Evolutionary conservation across 2,329 filamentous ascomycete genomes (phyloP), one percentile per base, ranked within the genome.

Genomic region (Clathrospora elynae): DNA sequence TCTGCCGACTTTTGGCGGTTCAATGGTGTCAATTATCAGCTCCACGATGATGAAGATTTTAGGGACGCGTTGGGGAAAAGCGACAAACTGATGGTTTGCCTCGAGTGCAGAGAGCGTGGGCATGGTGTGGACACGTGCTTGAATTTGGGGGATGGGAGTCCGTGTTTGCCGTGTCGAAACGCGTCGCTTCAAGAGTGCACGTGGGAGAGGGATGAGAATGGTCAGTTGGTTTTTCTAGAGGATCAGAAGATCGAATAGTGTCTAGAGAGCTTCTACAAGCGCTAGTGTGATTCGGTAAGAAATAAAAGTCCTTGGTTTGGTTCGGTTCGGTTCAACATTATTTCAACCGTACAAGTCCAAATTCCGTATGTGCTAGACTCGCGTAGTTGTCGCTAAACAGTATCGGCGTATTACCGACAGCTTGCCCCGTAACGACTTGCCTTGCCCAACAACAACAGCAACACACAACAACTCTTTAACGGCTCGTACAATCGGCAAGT

Each of bases 1-100:
- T 67, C 65, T 1, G 47, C 60, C 6, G 33, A 60, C 19, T 61
- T 57, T 20, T 67, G 58, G 54, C 51, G 43, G 3, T 59, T 69
- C 37, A 54, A 53, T n/a, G 59, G 56, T 3, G 49, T 51, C n/a
- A 48, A 61, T 24, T 63, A 57, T 16, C 53, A 50, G 6, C 35
- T 51, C 14, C 42, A 60, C 33, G 64, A 66, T 20, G 64, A 66
- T 25, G 55, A 64, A 13, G 31, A 38, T 2, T 50, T 54, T 12
- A 35, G 45, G 5, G 47, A 43, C 3, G 51, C 60, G 24, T 28
- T 57, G 2, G 48, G 43, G 25, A 35, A 35, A 7, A 30, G 37
- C 22, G 44, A 44, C 8, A 47, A 50, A 23, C 16, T 59, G 9
- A 13, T 37, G 8, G 34, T 50, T 14, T 58, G 56, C 13, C 47